Base-by-base conservation (phyloP, 208 protist species). In the Herpetomonas samuelpessoai region DNA sequence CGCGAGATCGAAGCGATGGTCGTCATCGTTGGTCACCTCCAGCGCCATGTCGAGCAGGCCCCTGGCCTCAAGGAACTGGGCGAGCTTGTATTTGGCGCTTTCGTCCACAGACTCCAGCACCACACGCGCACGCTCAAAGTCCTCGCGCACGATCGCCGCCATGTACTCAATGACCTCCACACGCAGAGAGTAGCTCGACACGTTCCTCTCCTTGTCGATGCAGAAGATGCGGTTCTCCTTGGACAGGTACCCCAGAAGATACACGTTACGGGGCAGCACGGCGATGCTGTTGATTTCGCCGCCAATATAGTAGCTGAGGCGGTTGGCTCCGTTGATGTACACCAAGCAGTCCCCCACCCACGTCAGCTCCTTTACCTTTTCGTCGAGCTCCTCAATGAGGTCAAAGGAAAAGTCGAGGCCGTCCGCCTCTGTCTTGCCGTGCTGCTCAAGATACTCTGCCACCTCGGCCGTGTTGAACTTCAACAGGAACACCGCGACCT, bases 271-370 rank as follows among this genome's bases (percentile, higher is more conserved):
- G n/a, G 95, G 86, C 4, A 99, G 78, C 60, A 97, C 93, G 6
- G 86, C 81, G 14, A 99, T 74, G 39, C 86, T 98, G 61, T 81
- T 91, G 29, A 96, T 83, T 65, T 98, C 92, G 29, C 93, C 93
- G 19, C 96, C 97, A 65, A 99, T 97, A 62, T 91, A 98, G 73
- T 99, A 99, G 72, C 98, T 98, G 19, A 99, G 86, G 3, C 97
- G 83, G 63, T 97, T 78, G 28, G 64, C 72, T 7, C 74, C 39
- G 71, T 97, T 99, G 18, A 97, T 92, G 83, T 98, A 99, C 2
- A 99, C 80, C 29, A 99, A 95, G 78, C 90, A 98, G 67, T 99
- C 97, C 7, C 97, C 97, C 16, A 99, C 88, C 97, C 97, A 99
- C 51, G 70, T 47, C 45, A 91, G 81, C n/a, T 97, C 86, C 28